Percentiles rank a stretch among this genome's conserved stretches.
Conservation (phyloP, 179 eudicot genomes). For the Beta lomatogona region DNA sequence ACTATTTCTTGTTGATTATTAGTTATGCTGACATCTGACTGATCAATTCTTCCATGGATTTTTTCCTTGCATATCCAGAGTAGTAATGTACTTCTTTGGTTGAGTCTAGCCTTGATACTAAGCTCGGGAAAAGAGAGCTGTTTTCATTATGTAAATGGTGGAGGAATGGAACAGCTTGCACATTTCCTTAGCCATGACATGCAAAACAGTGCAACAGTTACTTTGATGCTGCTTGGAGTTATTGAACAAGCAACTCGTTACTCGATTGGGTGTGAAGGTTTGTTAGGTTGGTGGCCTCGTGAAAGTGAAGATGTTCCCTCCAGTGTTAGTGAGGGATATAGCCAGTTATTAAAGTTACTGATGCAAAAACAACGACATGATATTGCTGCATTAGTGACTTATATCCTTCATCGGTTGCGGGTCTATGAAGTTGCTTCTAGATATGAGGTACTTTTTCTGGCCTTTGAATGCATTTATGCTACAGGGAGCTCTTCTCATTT, state of each 20-base stretch:
- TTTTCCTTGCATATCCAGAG: slow-evolving; percentile 52
- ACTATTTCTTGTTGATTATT: neutral
- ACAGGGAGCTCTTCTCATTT: slow-evolving; percentile 19
- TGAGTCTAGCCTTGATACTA: slow-evolving; percentile 70
- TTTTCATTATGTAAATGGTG: slow-evolving; percentile 82
- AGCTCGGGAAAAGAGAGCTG: slow-evolving; percentile 91
- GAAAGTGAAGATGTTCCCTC: slow-evolving; percentile 76
- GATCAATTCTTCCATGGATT: slow-evolving; percentile 16
- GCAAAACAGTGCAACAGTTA: slow-evolving; percentile 54
- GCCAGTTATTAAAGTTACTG: slow-evolving; percentile 74
- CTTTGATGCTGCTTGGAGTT: slow-evolving; percentile 78
- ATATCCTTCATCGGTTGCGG: slow-evolving; percentile 87
- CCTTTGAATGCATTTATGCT: slow-evolving; percentile 15
- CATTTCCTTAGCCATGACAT: slow-evolving; percentile 46
- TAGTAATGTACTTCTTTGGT: slow-evolving; percentile 64
- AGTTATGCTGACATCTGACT: slow-evolving; percentile 4
- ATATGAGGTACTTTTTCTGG: slow-evolving; percentile 71
- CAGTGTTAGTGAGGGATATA: slow-evolving; percentile 82
- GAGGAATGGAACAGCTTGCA: slow-evolving; percentile 82
- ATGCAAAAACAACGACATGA: slow-evolving; percentile 84
- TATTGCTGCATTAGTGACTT: slow-evolving; percentile 82
- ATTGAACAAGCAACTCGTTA: slow-evolving; percentile 84
- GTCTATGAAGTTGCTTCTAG: slow-evolving; percentile 87
- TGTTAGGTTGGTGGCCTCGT: slow-evolving; percentile 98
- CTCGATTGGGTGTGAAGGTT: slow-evolving; percentile 94